Percentiles rank a stretch among this genome's conserved stretches.
phyloP scores from a whole-genome alignment of 2,329 filamentous ascomycete species.

The Aureobasidium sp. region DNA sequence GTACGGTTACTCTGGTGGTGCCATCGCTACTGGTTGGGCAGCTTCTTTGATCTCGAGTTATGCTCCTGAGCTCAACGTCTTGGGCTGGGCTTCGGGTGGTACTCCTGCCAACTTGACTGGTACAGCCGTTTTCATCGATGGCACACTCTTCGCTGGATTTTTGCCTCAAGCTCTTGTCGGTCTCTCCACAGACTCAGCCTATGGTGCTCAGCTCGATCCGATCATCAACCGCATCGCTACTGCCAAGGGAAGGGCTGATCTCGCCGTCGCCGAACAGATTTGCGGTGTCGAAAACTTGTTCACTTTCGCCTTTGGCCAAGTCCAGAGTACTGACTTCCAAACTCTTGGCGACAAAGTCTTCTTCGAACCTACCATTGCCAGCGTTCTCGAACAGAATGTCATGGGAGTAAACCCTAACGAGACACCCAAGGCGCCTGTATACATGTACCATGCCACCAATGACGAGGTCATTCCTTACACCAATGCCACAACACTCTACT shows the following conservation, averaged over 20 bases:
- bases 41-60: conserved; percentile 31
- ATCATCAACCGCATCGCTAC: conserved; percentile 28
- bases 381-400: conserved; percentile 25
- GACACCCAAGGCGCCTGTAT: conserved; percentile 32
- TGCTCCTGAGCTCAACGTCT: conserved; percentile 33
- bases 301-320: conserved; percentile 28
- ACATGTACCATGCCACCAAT: conserved; percentile 31
- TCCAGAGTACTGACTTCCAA: conserved; percentile 26
- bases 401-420: conserved; percentile 30
- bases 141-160: conserved; percentile 32
- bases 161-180: conserved; percentile 30
- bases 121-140: conserved; percentile 30
- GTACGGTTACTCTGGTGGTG: conserved; percentile 33
- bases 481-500: conserved; percentile 29
- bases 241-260: conserved; percentile 24
- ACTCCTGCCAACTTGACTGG: conserved; percentile 45
- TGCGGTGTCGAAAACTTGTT: conserved; percentile 28
- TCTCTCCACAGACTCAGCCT: conserved; percentile 28
- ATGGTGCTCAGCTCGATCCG: conserved; percentile 28
- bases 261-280: conserved; percentile 28
- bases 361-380: conserved; percentile 28
- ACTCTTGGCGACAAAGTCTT: conserved; percentile 28
- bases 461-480: conserved; percentile 36
- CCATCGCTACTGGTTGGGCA: conserved; percentile 31
- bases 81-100: conserved; percentile 36